Conservation (phyloP, 129 eudicot genomes). For the Silybum marianum region DNA sequence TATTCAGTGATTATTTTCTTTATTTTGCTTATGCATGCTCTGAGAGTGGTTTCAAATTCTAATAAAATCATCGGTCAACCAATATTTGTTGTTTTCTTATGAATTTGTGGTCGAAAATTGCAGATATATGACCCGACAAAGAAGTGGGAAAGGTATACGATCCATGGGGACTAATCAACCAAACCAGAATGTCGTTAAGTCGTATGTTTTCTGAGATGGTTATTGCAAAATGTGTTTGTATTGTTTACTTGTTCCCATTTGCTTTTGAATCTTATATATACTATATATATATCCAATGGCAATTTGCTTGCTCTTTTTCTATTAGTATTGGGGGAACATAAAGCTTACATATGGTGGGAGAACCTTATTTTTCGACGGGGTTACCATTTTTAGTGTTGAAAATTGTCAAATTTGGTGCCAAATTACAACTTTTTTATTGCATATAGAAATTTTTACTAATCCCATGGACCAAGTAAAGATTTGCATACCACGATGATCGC, state of each 20-base stretch:
- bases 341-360: constrained; percentile 1
- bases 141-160: constrained; percentile 98
- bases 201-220: constrained; percentile 10
- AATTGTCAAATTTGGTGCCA: background rate
- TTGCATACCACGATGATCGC: too few species aligned
- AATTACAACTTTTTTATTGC: background rate
- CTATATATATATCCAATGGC: background rate
- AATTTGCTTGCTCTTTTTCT: constrained; percentile 8
- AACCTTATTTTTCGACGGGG: background rate
- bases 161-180: constrained; percentile 75
- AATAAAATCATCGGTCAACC: background rate
- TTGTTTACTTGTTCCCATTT: constrained; percentile 5
- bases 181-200: background rate
- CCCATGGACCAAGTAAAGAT: too few species aligned
- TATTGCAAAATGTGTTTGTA: constrained; percentile 2
- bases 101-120: constrained; percentile 19
- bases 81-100: background rate
- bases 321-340: constrained; percentile 8
- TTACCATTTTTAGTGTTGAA: background rate
- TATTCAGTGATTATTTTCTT: background rate
- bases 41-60: background rate
- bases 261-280: constrained; percentile 16
- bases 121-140: constrained; percentile 98
- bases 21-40: too few species aligned
- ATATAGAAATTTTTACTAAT: too few species aligned